Evolutionary conservation across 208 protist genomes (phyloP).

Genomic region (Wallacemonas collosoma): DNA sequence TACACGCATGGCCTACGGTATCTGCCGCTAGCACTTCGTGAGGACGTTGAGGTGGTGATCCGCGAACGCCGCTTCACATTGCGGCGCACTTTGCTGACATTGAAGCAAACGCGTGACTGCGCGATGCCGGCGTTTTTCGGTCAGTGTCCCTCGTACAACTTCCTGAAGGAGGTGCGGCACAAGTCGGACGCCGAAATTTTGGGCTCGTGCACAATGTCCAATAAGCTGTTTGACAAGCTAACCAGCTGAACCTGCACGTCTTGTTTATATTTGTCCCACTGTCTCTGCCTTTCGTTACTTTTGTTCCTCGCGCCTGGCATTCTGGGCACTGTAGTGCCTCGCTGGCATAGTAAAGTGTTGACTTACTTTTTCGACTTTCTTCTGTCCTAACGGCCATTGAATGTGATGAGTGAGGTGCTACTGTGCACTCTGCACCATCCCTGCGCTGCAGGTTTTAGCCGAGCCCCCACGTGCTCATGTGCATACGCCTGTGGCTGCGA

Average conservation of each 20-base stretch:
- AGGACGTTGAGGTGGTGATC: constrained; percentile 40
- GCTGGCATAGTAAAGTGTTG: no score
- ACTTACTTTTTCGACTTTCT: no score
- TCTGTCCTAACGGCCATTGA: no score
- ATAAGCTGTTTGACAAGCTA: constrained; percentile 32
- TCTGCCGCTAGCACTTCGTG: constrained; percentile 30
- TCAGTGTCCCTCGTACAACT: constrained; percentile 66
- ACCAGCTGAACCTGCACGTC: background rate
- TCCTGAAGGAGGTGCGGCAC: constrained; percentile 44
- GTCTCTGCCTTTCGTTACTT: constrained; percentile 10
- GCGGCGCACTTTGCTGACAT: constrained; percentile 34
- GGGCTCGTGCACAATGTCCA: constrained; percentile 39
- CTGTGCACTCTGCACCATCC: no score
- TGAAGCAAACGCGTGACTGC: constrained; percentile 46
- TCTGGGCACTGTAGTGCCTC: no score
- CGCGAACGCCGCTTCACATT: constrained; percentile 26
- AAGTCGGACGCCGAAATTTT: constrained; percentile 63
- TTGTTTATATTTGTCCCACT: background rate
- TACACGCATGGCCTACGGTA: constrained; percentile 60
- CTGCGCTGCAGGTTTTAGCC: no score
- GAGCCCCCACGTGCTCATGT: no score
- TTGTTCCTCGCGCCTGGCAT: background rate
- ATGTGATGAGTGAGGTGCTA: no score
- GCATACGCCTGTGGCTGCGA: no score
- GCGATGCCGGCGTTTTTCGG: constrained; percentile 36